Conservation (phyloP, 2,329 filamentous ascomycete genomes). For the Nectriaceae sp. region DNA sequence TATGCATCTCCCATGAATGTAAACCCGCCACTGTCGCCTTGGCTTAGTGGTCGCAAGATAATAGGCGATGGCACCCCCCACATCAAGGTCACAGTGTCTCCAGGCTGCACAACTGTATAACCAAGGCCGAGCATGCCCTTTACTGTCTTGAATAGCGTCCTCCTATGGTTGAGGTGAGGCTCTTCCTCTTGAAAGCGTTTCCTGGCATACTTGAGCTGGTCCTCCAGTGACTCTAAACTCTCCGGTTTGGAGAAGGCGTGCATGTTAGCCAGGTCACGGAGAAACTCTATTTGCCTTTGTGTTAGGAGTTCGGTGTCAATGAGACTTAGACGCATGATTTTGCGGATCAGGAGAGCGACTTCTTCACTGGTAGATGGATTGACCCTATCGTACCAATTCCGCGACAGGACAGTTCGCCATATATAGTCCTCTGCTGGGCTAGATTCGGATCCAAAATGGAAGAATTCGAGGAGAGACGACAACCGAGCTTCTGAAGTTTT, state of each 20-base stretch:
- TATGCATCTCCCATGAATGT: slow-evolving; percentile 6
- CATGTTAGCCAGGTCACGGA: neutral
- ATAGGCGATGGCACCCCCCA: slow-evolving; percentile 1
- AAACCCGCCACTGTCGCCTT: neutral
- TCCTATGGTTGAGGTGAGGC: neutral
- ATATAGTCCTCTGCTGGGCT: slow-evolving; percentile 7
- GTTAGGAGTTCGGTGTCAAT: neutral
- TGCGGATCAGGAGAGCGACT: neutral
- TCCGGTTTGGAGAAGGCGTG: neutral
- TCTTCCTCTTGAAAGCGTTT: neutral
- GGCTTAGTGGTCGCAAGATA: neutral
- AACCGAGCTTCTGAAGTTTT: neutral
- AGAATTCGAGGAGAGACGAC: slow-evolving; percentile 3
- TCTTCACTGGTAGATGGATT: neutral
- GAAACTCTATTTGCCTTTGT: neutral
- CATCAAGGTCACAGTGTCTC: slow-evolving; percentile 2
- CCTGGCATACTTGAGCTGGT: neutral
- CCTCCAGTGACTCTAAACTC: neutral
- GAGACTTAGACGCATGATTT: neutral
- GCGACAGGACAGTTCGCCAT: slow-evolving; percentile 1
- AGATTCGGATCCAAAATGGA: neutral
- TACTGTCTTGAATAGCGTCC: slow-evolving; percentile 3
- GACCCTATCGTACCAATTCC: no score
- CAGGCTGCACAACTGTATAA: neutral
- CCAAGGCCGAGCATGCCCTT: slow-evolving; percentile 6